Evolutionary conservation across 495 filamentous ascomycete genomes (phyloP).

Genomic region (Tetracladium marchalianum): DNA sequence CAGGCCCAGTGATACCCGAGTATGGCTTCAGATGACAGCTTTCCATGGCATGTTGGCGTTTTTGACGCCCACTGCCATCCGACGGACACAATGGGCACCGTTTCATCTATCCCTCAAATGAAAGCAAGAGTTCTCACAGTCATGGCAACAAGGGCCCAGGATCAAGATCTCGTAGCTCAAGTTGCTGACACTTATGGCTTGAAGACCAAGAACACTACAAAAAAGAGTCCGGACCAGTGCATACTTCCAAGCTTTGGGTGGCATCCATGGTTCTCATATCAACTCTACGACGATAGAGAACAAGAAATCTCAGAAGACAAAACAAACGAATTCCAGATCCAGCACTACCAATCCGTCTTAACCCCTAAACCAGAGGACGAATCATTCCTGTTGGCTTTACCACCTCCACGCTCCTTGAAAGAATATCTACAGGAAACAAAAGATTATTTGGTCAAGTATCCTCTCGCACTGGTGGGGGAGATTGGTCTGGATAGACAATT

Average conservation of each 20-base stretch:
- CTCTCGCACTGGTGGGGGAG: conserved; percentile 73
- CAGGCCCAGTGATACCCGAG: too few relatives aligned
- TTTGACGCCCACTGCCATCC: conserved; percentile 96
- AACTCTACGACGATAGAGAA: conserved; percentile 36
- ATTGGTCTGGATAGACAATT: conserved; percentile 82
- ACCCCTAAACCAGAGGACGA: conserved; percentile 45
- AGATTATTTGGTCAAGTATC: conserved; percentile 48
- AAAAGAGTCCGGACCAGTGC: conserved; percentile 9
- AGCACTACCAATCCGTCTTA: conserved; percentile 66
- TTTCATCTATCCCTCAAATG: conserved; percentile 62
- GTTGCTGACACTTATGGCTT: conserved; percentile 37
- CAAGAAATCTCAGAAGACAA: conserved; percentile 11
- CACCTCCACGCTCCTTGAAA: conserved; percentile 60
- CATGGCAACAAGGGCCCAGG: conserved; percentile 82
- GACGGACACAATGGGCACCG: conserved; percentile 82
- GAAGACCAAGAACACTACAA: conserved; percentile 4
- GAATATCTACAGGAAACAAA: conserved; percentile 55
- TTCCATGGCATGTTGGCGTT: conserved; percentile 81
- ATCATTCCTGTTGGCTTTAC: conserved; percentile 56
- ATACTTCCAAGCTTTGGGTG: conserved; percentile 88
- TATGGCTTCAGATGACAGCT: conserved; percentile 16
- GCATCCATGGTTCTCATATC: conserved; percentile 98
- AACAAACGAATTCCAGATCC: conserved; percentile 37
- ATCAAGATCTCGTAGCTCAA: conserved; percentile 73
- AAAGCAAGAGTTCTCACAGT: conserved; percentile 66